phyloP scores from a whole-genome alignment of 129 eudicot genomes.

The Smallanthus sonchifolius region DNA sequence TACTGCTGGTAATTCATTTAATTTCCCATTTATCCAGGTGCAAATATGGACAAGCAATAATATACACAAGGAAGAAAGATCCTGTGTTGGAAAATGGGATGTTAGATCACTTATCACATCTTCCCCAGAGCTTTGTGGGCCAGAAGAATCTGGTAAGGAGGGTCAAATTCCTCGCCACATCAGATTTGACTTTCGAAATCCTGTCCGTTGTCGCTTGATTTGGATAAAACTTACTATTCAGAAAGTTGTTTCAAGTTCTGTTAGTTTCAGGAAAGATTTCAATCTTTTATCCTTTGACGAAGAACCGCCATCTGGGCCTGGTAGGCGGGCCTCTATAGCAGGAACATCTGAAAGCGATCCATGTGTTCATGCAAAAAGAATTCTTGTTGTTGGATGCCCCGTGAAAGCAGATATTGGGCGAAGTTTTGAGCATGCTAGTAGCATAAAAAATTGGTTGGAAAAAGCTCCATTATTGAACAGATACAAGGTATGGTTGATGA shows the following conservation, averaged over 20 bases:
- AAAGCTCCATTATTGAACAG: conserved; percentile 64
- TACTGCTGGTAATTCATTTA: neutral
- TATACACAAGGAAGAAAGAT: conserved; percentile 72
- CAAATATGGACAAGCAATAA: conserved; percentile 87
- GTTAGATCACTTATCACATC: conserved; percentile 50
- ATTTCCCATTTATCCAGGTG: conserved; percentile 39
- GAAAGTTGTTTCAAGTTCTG: conserved; percentile 61
- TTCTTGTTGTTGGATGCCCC: conserved; percentile 56
- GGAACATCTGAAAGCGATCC: conserved; percentile 62
- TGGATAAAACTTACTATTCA: conserved; percentile 75
- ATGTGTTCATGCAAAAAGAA: conserved; percentile 78
- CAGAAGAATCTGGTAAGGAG: conserved; percentile 40
- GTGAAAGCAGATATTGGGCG: conserved; percentile 48
- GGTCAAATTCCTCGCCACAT: conserved; percentile 60
- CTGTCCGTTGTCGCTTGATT: conserved; percentile 76
- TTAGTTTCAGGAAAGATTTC: conserved; percentile 53
- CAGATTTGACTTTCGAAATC: conserved; percentile 60
- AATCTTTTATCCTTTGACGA: conserved; percentile 71
- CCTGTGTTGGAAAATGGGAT: conserved; percentile 90
- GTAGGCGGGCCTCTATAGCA: conserved; percentile 64
- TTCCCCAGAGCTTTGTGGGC: conserved; percentile 74
- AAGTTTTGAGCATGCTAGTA: conserved; percentile 48
- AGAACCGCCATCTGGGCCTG: conserved; percentile 44
- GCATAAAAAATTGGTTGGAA: conserved; percentile 71
- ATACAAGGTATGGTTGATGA: conserved; percentile 53